Percentiles rank a stretch among this genome's conserved stretches.
phyloP scores from a whole-genome alignment of 1,284 basidiomycete genomes.

The Neonothopanus nambi region DNA sequence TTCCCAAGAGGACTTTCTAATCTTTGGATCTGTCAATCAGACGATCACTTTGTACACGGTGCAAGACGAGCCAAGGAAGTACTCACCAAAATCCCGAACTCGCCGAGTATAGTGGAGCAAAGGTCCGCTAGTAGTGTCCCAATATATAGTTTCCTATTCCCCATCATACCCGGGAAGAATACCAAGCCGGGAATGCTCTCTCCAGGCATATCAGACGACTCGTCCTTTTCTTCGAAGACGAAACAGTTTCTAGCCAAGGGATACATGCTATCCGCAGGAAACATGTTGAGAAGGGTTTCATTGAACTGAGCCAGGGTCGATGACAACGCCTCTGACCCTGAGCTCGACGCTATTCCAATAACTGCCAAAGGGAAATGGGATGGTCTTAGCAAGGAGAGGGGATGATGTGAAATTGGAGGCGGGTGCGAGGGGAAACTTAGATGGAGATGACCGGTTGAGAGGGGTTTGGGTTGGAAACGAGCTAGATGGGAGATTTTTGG shows the following conservation, averaged over 20 bases:
- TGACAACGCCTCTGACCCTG: slow-evolving; percentile 55
- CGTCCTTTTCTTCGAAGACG: slow-evolving; percentile 76
- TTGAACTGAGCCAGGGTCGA: slow-evolving; percentile 69
- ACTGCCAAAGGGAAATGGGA: slow-evolving; percentile 80
- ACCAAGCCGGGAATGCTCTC: slow-evolving; percentile 64
- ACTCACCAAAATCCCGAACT: slow-evolving; percentile 77
- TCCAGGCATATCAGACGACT: slow-evolving; percentile 52
- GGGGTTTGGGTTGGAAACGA: slow-evolving; percentile 79
- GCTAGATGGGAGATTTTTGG: slow-evolving; percentile 40
- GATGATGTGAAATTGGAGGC: slow-evolving; percentile 54
- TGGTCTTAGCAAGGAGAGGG: slow-evolving; percentile 67
- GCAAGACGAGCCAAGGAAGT: slow-evolving; percentile 12
- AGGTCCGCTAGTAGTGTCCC: slow-evolving; percentile 85
- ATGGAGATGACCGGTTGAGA: slow-evolving; percentile 73
- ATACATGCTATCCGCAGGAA: slow-evolving; percentile 66
- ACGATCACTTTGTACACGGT: slow-evolving; percentile 14
- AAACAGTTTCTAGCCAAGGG: slow-evolving; percentile 77
- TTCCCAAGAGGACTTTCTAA: slow-evolving; percentile 74
- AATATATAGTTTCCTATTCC: slow-evolving; percentile 80
- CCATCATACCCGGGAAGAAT: slow-evolving; percentile 77
- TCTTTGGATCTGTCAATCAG: slow-evolving; percentile 50
- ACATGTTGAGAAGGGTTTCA: slow-evolving; percentile 58
- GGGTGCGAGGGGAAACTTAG: slow-evolving; percentile 74
- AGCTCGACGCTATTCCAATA: slow-evolving; percentile 74
- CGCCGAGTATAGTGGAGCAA: slow-evolving; percentile 80